A percentile compares a stretch with the other conserved stretches of the same genome.
Evolutionary conservation across 2,329 filamentous ascomycete genomes (phyloP).

Genomic region (Paecilomyces dactylethromorphus): DNA sequence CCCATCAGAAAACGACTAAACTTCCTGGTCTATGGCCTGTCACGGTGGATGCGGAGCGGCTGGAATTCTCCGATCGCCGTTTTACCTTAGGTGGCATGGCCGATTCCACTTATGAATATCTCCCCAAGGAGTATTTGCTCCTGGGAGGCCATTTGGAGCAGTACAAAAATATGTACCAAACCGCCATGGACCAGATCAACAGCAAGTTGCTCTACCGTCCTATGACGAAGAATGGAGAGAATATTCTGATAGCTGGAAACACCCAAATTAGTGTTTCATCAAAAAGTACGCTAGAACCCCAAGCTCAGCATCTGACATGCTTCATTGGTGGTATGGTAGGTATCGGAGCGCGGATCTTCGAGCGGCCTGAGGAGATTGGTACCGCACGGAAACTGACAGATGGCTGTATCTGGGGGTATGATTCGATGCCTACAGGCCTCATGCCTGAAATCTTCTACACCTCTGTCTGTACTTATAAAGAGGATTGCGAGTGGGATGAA

Average conservation of each 20-base stretch:
- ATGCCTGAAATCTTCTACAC: conserved; percentile 56
- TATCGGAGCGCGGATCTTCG: conserved; percentile 52
- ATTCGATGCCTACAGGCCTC: conserved; percentile 49
- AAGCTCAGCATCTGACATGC: conserved; percentile 54
- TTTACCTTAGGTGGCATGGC: conserved; percentile 42
- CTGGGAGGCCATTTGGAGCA: conserved; percentile 35
- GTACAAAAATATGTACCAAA: conserved; percentile 38
- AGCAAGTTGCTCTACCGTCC: conserved; percentile 38
- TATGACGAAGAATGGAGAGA: conserved; percentile 33
- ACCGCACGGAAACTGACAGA: conserved; percentile 53
- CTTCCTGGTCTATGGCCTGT: conserved; percentile 78
- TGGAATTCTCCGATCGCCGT: conserved; percentile 22
- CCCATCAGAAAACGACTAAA: conserved; percentile 63
- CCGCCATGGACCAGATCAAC: conserved; percentile 31
- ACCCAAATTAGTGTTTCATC: conserved; percentile 12
- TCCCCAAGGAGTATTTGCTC: conserved; percentile 43
- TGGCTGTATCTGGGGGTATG: conserved; percentile 58
- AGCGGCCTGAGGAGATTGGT: conserved; percentile 46
- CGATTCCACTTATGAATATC: conserved; percentile 45
- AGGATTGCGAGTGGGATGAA: conserved; percentile 49
- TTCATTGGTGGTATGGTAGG: conserved; percentile 58
- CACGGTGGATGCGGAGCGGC: conserved; percentile 52
- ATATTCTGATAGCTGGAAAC: conserved; percentile 36
- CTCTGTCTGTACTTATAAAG: conserved; percentile 40
- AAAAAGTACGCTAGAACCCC: conserved; percentile 16